Evolutionary conservation across 2,329 filamentous ascomycete genomes (phyloP), one percentile per base, ranked within the genome.

Genomic region (Aspergillus carbonarius): DNA sequence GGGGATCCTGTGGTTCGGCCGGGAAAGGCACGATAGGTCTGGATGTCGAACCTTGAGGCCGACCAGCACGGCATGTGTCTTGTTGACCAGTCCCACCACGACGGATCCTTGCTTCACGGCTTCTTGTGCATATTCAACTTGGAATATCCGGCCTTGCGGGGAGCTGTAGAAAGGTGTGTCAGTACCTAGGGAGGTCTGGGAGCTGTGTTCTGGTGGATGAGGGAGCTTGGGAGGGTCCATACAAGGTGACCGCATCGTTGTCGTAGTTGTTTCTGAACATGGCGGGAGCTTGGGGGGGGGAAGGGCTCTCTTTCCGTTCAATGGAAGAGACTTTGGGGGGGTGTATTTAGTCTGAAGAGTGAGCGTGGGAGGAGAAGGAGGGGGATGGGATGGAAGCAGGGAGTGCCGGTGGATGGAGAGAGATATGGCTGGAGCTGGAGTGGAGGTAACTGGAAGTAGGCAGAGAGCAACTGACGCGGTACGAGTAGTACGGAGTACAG

Each of bases 241-340:
- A 96, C 92, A 98, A 99, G 81, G 95, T 99, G 81, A 98, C 93
- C 64, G 93, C 96, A 81, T 99, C 95, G 87, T 99, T 99, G 83
- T 99, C 95, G 85, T 99, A 99, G 81, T 98, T 98, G 85, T 99
- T 99, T 81, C 95, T 87, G 83, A 99, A 99, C 95, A 99, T 98
- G 73, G 53, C 60, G 60, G 54, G 52, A 53, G 58, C 50, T 56
- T 55, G 34, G 42, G 18, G 30, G 46, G 52, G n/a, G 20, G 15
- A 18, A 25, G 44, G 12, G 46, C 56, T 47, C 25, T n/a, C 32
- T 18, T 20, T 18, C 20, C 25, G 15, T 57, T 27, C 44, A 46
- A 49, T 40, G 18, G 54, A 49, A 48, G 40, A 53, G n/a, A 42
- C 58, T n/a, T n/a, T n/a, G 54, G 57, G 18, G 44, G 60, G 40